Evolutionary conservation across 2,329 filamentous ascomycete genomes (phyloP).

Genomic region (Fusarium liriodendri): DNA sequence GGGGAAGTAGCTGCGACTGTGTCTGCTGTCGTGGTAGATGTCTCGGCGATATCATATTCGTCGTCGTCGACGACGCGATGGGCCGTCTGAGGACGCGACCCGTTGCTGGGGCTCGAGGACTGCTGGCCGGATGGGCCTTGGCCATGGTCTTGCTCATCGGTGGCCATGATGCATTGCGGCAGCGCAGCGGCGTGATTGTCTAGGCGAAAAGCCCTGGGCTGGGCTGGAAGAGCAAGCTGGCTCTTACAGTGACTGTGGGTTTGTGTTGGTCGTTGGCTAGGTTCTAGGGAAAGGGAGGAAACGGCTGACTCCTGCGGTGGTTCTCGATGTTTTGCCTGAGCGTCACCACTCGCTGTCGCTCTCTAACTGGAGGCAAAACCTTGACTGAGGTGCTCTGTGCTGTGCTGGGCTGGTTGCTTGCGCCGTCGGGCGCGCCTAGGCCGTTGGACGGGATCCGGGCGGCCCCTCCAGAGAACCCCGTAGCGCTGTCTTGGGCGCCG

Average conservation of each 20-base stretch:
- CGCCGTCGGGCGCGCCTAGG: neutral
- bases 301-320: slow-evolving; percentile 24
- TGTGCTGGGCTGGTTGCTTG: neutral
- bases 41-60: slow-evolving; percentile 22
- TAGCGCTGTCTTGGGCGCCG: neutral
- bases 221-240: slow-evolving; percentile 8
- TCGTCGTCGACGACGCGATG: slow-evolving; percentile 36
- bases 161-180: slow-evolving; percentile 53
- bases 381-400: neutral
- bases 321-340: slow-evolving; percentile 26
- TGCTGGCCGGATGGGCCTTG: slow-evolving; percentile 30
- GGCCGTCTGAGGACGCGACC: slow-evolving; percentile 40
- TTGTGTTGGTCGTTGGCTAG: slow-evolving; percentile 8
- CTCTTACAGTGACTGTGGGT: neutral
- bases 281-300: slow-evolving; percentile 15
- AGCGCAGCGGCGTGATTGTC: slow-evolving; percentile 35
- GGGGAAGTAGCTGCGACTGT: slow-evolving; percentile 26
- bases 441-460: slow-evolving; percentile 13
- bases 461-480: slow-evolving; percentile 11
- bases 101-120: slow-evolving; percentile 32
- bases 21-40: slow-evolving; percentile 31
- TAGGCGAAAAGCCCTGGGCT: slow-evolving; percentile 13
- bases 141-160: slow-evolving; percentile 45
- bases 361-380: slow-evolving; percentile 34
- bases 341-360: slow-evolving; percentile 6